Conservation (phyloP, 2,329 filamentous ascomycete species). For the Ophiostoma pallidulum region DNA sequence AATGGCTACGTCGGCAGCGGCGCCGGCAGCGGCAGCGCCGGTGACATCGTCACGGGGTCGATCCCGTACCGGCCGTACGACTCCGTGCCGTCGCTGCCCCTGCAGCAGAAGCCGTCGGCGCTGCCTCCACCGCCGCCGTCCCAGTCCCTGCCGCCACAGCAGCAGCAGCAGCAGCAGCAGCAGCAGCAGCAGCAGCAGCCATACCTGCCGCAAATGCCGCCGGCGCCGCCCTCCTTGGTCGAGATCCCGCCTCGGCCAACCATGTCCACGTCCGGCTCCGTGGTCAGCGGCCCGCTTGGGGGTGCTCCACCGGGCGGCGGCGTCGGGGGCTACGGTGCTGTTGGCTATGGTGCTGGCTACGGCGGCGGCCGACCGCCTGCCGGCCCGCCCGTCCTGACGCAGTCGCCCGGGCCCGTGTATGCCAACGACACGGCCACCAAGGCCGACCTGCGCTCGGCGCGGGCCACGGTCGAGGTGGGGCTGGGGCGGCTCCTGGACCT, state of each 20-base stretch:
- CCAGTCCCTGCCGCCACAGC: not conserved
- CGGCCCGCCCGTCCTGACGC: constrained; percentile 9
- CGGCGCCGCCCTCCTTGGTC: constrained; percentile 10
- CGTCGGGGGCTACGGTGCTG: no score
- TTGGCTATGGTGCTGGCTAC: not conserved
- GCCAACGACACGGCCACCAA: constrained; percentile 5
- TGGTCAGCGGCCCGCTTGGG: not conserved
- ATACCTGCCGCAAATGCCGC: not conserved
- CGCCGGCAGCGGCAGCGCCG: not conserved
- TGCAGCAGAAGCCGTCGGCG: constrained; percentile 3
- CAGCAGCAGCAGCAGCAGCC: constrained; percentile 1
- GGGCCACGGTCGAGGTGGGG: constrained; percentile 22
- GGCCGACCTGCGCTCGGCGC: constrained; percentile 17
- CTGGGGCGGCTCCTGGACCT: constrained; percentile 27
- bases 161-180: not conserved
- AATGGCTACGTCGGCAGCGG: not conserved
- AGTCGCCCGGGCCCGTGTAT: constrained; percentile 17
- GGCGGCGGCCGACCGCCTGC: not conserved
- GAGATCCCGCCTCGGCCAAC: constrained; percentile 17
- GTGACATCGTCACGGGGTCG: not conserved
- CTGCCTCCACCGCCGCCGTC: not conserved
- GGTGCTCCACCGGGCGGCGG: no score
- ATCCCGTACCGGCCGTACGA: not conserved
- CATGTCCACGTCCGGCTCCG: constrained; percentile 14
- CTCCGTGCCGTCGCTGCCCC: not conserved